phyloP scores from a whole-genome alignment of 106 monocot species.

The Acanthochlamys bracteata region DNA sequence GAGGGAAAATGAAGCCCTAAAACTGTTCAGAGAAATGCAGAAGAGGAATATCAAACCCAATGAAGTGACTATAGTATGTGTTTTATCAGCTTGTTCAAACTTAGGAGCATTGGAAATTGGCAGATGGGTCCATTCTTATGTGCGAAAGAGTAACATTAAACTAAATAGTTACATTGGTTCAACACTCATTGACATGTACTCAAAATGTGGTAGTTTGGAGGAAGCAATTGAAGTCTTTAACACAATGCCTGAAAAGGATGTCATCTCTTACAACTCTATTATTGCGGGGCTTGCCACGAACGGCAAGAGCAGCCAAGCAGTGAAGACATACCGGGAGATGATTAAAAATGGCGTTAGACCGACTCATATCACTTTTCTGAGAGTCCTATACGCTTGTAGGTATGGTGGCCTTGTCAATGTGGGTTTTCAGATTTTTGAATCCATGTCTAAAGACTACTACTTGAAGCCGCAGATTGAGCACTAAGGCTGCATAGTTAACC shows the following conservation, averaged over 20 bases:
- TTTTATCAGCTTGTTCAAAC: neutral
- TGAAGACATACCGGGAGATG: too few relatives aligned
- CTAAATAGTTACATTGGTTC: neutral
- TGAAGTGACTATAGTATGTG: neutral
- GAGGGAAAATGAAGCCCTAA: slow-evolving; percentile 22
- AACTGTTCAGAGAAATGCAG: slow-evolving; percentile 48
- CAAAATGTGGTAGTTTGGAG: slow-evolving; percentile 33
- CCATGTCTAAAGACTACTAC: slow-evolving; percentile 16
- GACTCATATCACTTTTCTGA: too few relatives aligned
- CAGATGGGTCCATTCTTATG: neutral
- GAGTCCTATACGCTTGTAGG: too few relatives aligned
- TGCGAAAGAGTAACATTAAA: neutral
- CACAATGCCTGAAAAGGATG: slow-evolving; percentile 12
- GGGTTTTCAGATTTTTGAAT: slow-evolving; percentile 11
- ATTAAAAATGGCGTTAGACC: too few relatives aligned
- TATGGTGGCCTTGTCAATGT: slow-evolving; percentile 17
- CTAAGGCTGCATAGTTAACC: slow-evolving; percentile 22
- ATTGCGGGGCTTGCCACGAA: slow-evolving; percentile 29
- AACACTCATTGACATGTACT: slow-evolving; percentile 21
- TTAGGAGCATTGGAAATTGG: neutral
- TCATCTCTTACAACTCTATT: slow-evolving; percentile 30
- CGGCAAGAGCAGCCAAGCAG: too few relatives aligned
- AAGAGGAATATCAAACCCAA: slow-evolving; percentile 19
- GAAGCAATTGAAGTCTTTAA: slow-evolving; percentile 26
- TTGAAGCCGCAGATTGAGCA: slow-evolving; percentile 18